Conservation (phyloP, 306 rosid species). For the Casuarina glauca region DNA sequence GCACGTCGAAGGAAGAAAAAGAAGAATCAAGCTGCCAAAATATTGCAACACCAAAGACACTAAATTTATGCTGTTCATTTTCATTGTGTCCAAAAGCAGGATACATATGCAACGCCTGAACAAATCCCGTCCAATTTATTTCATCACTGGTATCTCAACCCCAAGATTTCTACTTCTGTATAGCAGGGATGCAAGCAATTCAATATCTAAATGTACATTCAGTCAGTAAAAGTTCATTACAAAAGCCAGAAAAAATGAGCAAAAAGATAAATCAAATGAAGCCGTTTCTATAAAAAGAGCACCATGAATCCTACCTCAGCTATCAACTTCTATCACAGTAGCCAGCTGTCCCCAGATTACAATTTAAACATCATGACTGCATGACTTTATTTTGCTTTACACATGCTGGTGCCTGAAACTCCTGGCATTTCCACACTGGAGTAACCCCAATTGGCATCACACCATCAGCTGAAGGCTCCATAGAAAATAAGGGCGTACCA, state of each 20-base stretch:
- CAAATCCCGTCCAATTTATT: constrained; percentile 35
- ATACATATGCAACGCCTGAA: constrained; percentile 33
- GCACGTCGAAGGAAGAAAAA: background rate
- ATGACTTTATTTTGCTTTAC: constrained; percentile 70
- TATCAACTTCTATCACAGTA: constrained; percentile 50
- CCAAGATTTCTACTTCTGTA: constrained; percentile 38
- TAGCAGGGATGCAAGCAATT: constrained; percentile 48
- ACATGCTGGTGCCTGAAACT: constrained; percentile 67
- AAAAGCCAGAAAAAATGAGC: constrained; percentile 45
- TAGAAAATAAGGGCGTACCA: constrained; percentile 54
- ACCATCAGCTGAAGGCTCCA: constrained; percentile 59
- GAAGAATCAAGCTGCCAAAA: constrained; percentile 12
- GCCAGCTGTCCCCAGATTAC: constrained; percentile 38
- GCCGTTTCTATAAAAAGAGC: constrained; percentile 45
- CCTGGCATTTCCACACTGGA: constrained; percentile 84
- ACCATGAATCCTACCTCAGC: constrained; percentile 73
- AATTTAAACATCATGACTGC: constrained; percentile 57
- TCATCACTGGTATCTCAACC: constrained; percentile 47
- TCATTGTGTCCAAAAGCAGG: constrained; percentile 20
- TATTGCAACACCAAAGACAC: constrained; percentile 7
- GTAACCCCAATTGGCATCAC: constrained; percentile 60
- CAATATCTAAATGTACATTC: constrained; percentile 73
- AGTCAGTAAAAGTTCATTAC: constrained; percentile 63
- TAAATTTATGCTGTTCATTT: constrained; percentile 19
- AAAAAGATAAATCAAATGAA: constrained; percentile 43